A percentile compares a stretch with the other conserved stretches of the same genome.
Conservation (phyloP, 2,329 filamentous ascomycete genomes). For the Aspergillus thermomutatus region DNA sequence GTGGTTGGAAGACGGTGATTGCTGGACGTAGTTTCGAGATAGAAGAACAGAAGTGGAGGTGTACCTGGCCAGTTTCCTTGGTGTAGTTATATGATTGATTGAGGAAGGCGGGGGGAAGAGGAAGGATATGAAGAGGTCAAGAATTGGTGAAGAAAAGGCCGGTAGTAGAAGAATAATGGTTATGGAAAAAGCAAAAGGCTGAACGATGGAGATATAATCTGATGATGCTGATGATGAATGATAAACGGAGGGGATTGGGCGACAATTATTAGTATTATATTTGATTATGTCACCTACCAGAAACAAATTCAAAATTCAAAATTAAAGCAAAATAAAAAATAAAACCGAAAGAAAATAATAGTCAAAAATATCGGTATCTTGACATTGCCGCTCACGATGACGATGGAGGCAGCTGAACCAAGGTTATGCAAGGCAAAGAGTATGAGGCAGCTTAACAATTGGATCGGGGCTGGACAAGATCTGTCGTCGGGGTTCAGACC, state of each 20-base stretch:
- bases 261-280: slow-evolving; percentile 11
- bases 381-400: slow-evolving; percentile 23
- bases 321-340: neutral
- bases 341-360: neutral
- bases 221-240: slow-evolving; percentile 6
- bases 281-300: slow-evolving; percentile 5
- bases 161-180: slow-evolving; percentile 3
- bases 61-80: neutral
- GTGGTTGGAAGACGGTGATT: too few species aligned
- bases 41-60: neutral
- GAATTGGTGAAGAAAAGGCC: neutral
- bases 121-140: slow-evolving; percentile 1
- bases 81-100: neutral
- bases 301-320: slow-evolving; percentile 6
- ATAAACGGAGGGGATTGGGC: slow-evolving; percentile 9
- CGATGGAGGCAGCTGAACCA: slow-evolving; percentile 27
- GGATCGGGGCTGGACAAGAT: slow-evolving; percentile 19
- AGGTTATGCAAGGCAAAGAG: slow-evolving; percentile 27
- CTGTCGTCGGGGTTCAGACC: slow-evolving; percentile 14
- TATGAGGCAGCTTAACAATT: slow-evolving; percentile 19
- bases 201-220: neutral
- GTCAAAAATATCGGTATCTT: slow-evolving; percentile 10
- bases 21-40: neutral
- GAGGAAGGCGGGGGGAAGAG: neutral
- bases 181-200: slow-evolving; percentile 1